Percentiles rank a stretch among this genome's conserved stretches.
Evolutionary conservation across 2,329 filamentous ascomycete species (phyloP).

Genomic region (Whalleya microplaca): DNA sequence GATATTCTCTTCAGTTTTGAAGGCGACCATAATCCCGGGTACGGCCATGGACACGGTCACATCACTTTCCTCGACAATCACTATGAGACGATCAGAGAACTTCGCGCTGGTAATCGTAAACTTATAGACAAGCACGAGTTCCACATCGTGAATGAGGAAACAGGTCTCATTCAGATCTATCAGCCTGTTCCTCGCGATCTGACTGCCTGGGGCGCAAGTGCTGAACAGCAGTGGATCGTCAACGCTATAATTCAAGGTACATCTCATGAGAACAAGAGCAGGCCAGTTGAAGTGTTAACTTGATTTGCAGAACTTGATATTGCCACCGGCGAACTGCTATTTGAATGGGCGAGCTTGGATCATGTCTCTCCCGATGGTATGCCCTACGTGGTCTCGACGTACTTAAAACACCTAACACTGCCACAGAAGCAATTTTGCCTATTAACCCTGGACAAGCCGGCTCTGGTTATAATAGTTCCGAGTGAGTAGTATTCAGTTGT

Average conservation of each 20-base stretch:
- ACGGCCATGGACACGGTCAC: conserved; percentile 59
- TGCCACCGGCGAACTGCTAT: conserved; percentile 56
- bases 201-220: conserved; percentile 47
- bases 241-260: conserved; percentile 57
- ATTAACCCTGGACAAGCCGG: conserved; percentile 49
- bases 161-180: conserved; percentile 57
- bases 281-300: neutral
- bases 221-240: conserved; percentile 59
- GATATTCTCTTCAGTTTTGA: conserved; percentile 59
- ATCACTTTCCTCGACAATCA: conserved; percentile 55
- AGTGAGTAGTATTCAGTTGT: no score
- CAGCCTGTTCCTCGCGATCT: conserved; percentile 53
- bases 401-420: conserved; percentile 1
- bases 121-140: conserved; percentile 61
- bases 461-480: conserved; percentile 31
- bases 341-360: conserved; percentile 62
- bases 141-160: conserved; percentile 54
- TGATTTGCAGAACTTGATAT: conserved; percentile 48
- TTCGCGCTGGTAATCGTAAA: conserved; percentile 55
- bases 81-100: conserved; percentile 57
- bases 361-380: conserved; percentile 55
- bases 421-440: conserved; percentile 48
- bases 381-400: conserved; percentile 30
- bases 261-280: conserved; percentile 9
- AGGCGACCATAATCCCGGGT: conserved; percentile 53